These are phyloP conservation scores for Furcasterigmium sp. DNA, from an alignment of 2,329 filamentous ascomycete species.

Conservation along the genomic window DNA sequence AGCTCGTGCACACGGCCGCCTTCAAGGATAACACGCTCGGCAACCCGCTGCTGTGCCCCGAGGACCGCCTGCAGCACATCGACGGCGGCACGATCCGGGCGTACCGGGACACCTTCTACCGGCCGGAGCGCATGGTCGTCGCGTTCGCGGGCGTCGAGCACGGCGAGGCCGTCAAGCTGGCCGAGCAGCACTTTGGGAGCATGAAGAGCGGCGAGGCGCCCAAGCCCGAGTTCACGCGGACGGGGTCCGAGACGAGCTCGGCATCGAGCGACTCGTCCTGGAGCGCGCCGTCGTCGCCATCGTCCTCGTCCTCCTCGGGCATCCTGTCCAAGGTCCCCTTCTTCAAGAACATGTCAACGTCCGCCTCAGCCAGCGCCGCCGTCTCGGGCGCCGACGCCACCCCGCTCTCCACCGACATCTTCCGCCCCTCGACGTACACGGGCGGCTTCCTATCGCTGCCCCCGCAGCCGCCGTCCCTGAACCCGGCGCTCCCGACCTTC, in stretches of 20 bases:
- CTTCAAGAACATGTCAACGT: constrained; percentile 81
- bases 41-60: constrained; percentile 86
- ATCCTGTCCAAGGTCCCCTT: constrained; percentile 82
- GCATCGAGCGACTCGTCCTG: constrained; percentile 29
- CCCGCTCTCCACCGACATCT: constrained; percentile 49
- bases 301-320: constrained; percentile 44
- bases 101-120: constrained; percentile 80
- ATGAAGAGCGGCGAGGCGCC: constrained; percentile 60
- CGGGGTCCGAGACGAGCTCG: constrained; percentile 54
- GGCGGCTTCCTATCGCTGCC: constrained; percentile 89
- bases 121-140: constrained; percentile 85
- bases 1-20: constrained; percentile 90
- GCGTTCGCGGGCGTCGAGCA: constrained; percentile 93
- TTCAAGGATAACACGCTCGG: constrained; percentile 96
- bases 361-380: constrained; percentile 57
- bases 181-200: constrained; percentile 85
- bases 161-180: constrained; percentile 68
- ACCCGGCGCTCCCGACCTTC: constrained; percentile 72
- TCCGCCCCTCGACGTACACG: constrained; percentile 73
- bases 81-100: constrained; percentile 66
- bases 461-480: constrained; percentile 69
- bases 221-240: constrained; percentile 44
- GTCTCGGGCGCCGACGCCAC: constrained; percentile 40
- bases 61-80: constrained; percentile 74
- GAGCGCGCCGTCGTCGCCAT: constrained; percentile 25